Base-by-base conservation (phyloP, 2,329 filamentous ascomycete genomes). In the Fusarium kyushuense region DNA sequence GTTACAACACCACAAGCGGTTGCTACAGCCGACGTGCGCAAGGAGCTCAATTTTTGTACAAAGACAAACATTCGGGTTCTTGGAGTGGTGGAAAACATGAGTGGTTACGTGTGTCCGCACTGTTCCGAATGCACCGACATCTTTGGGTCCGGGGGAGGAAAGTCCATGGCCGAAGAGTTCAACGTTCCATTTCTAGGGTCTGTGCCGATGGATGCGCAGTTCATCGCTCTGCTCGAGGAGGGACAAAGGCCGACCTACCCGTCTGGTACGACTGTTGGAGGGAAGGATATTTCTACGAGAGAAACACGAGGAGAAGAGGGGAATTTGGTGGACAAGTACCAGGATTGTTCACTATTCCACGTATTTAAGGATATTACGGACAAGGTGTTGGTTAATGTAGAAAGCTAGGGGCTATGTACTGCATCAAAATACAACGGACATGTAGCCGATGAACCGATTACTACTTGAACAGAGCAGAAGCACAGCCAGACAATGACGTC, bases 41-140 rank as follows among this genome's bases (percentile, higher is more conserved):
- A 97, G 77, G 94, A 97, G 79, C 86, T 97, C 67, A 97, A 97
- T 78, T 97, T 97, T 76, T 97, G 94, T 80, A 84, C 84, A 52
- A 97, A 97, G 82, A 95, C 92, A 2, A 87, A 88, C 30, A 90
- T 97, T 48, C 84, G 86, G 3, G 89, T 96, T 35, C 83, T 98
- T 13, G 96, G 96, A 0, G 94, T 99, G 1, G 87, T 99, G 45
- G 96, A 99, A 82, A 99, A 99, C 77, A 98, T 99, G 96, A 91
- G 90, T 70, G 93, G 93, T 4, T 96, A 92, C 73, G 91, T 96
- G n/a, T 96, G 92, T 75, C 89, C 89, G 9, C 87, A 90, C 75
- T 92, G 89, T 78, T 87, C 87, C 49, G 94, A 97, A 77, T 96
- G 95, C 79, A 97, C 93, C 53, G 93, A 98, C 79, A 87, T 98